Percentiles rank a stretch among this genome's conserved stretches.
Conservation (phyloP, 2,329 filamentous ascomycete genomes). For the Hymenoscyphus linearis region DNA sequence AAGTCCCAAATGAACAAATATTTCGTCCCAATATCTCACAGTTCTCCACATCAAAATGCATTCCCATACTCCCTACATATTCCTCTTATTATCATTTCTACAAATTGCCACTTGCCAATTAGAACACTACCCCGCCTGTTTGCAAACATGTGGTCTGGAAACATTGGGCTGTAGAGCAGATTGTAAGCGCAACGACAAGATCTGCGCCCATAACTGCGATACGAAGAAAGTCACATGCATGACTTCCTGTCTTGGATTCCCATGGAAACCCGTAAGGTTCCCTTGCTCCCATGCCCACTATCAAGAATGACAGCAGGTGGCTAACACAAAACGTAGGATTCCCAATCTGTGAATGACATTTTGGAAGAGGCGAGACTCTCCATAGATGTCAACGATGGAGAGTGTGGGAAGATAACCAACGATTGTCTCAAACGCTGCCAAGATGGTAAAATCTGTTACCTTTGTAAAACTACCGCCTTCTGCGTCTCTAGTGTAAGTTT, state of each 20-base stretch:
- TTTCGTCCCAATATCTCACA: not conserved
- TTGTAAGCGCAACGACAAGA: not conserved
- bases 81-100: not conserved
- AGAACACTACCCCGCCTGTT: not conserved
- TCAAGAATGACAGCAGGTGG: no score
- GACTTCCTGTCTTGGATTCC: not conserved
- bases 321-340: not conserved
- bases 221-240: not conserved
- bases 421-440: no score
- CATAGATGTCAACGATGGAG: no score
- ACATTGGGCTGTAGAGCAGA: not conserved
- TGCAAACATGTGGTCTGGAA: not conserved
- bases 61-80: not conserved
- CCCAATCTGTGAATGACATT: no score
- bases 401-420: no score
- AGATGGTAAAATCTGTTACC: no score
- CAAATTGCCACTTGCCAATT: not conserved
- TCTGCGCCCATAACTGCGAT: not conserved
- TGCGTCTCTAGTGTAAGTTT: no score
- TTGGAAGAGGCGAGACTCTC: no score
- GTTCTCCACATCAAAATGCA: not conserved
- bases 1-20: not conserved
- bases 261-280: not conserved
- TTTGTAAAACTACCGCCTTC: no score
- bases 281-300: not conserved